Conservation (phyloP, 345 rosid species). For the Arabis alpina region DNA sequence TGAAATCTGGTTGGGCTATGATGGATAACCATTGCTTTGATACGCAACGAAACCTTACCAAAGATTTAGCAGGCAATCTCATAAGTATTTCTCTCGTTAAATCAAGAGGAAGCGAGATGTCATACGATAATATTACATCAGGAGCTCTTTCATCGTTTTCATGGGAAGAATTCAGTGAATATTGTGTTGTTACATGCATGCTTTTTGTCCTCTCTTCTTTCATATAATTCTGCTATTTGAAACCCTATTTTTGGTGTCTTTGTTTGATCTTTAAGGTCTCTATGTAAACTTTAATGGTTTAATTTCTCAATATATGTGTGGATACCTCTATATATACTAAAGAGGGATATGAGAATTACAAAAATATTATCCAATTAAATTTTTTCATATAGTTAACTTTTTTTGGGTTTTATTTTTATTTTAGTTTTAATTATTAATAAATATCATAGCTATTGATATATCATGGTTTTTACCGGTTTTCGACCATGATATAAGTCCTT, state of each 20-base stretch:
- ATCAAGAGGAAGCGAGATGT: neutral
- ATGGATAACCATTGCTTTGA: slow-evolving; percentile 11
- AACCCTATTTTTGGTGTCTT: too few species aligned
- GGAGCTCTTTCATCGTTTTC: neutral
- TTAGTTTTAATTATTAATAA: neutral
- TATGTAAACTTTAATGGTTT: too few species aligned
- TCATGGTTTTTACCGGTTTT: too few species aligned
- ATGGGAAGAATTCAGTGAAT: neutral
- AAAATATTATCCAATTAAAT: neutral
- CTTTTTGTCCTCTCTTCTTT: neutral
- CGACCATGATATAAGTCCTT: too few species aligned
- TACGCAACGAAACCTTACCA: neutral
- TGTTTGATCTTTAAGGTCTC: too few species aligned
- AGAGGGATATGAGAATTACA: neutral
- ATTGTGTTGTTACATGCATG: neutral
- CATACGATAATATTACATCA: neutral
- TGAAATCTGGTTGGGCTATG: neutral
- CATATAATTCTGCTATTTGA: too few species aligned
- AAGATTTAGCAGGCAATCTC: neutral
- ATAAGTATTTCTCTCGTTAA: neutral
- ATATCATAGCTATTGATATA: too few species aligned
- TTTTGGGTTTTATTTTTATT: too few species aligned
- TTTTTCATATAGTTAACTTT: too few species aligned
- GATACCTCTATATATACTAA: neutral
- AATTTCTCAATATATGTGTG: neutral